Percentiles rank a stretch among this genome's conserved stretches.
Conservation (phyloP, 1,284 basidiomycete genomes). For the Melanopsichium pennsylvanicum region DNA sequence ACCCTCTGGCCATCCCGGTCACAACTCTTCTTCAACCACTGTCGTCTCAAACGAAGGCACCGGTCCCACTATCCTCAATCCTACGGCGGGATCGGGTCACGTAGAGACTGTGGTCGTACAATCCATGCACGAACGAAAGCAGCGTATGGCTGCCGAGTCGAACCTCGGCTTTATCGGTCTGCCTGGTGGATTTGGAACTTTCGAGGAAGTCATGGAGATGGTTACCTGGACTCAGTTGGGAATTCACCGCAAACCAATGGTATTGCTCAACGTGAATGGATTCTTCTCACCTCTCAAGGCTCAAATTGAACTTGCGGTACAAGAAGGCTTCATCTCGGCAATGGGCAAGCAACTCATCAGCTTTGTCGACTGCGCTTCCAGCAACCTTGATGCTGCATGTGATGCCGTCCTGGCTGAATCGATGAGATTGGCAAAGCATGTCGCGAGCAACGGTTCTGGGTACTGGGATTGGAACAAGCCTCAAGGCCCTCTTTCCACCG, state of each 20-base stretch:
- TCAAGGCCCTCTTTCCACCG: slow-evolving; percentile 26
- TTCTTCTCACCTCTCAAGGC: slow-evolving; percentile 82
- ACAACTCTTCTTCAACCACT: slow-evolving; percentile 10
- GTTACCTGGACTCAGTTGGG: slow-evolving; percentile 89
- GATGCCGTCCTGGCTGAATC: slow-evolving; percentile 54
- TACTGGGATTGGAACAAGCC: slow-evolving; percentile 60
- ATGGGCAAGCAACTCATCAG: slow-evolving; percentile 43
- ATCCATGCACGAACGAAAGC: slow-evolving; percentile 91
- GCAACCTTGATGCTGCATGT: slow-evolving; percentile 73
- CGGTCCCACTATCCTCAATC: slow-evolving; percentile 61
- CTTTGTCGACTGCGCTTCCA: slow-evolving; percentile 73
- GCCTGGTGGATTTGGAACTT: slow-evolving; percentile 90
- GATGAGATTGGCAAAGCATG: slow-evolving; percentile 26
- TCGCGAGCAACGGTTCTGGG: slow-evolving; percentile 41
- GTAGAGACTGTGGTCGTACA: slow-evolving; percentile 69
- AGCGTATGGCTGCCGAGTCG: slow-evolving; percentile 81
- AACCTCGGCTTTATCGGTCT: slow-evolving; percentile 80
- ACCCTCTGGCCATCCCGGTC: slow-evolving; percentile 48
- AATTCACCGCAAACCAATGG: slow-evolving; percentile 84
- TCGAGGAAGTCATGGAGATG: slow-evolving; percentile 89
- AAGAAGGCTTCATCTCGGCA: slow-evolving; percentile 73
- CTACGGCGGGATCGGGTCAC: slow-evolving; percentile 13
- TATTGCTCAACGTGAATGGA: slow-evolving; percentile 80
- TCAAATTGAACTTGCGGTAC: slow-evolving; percentile 75
- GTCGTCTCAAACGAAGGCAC: slow-evolving; percentile 47